Base-by-base conservation (phyloP, 129 eudicot species). In the Pittosporum tobira region DNA sequence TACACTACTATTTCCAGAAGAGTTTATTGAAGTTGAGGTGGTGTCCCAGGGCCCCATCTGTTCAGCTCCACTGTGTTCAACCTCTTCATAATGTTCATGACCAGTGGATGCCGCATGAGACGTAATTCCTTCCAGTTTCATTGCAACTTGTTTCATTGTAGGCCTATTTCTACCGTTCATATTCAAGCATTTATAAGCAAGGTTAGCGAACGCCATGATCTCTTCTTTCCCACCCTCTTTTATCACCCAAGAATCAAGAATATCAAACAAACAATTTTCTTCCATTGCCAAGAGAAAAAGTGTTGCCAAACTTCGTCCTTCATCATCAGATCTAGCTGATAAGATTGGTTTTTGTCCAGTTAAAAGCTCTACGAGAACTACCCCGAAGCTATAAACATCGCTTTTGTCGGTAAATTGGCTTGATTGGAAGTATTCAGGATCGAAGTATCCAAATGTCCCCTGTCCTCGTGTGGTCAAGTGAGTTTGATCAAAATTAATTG, bases 391-490 rank as follows among this genome's bases (percentile, higher is more conserved):
- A n/a, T n/a, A n/a, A n/a, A n/a, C n/a, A n/a, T n/a, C n/a, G n/a
- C n/a, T n/a, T n/a, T n/a, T n/a, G n/a, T n/a, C n/a, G n/a, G n/a
- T n/a, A n/a, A n/a, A n/a, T n/a, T n/a, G n/a, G n/a, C n/a, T n/a
- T n/a, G n/a, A n/a, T n/a, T n/a, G n/a, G n/a, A n/a, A n/a, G n/a
- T n/a, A n/a, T n/a, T n/a, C n/a, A n/a, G n/a, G n/a, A 21, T 61
- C 65, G 20, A 61, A 19, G 45, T 61, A 61, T 16, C 65, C 65
- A 24, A 21, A 61, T 23, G 65, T 61, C 2, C 65, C 65, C 5
- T 2, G n/a, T 11, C 42, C 51, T 22, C 30, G 6, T 43, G 67
- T 63, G 57, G 57, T 63, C 18, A 63, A 3, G 30, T 63, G 67
- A 26, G 67, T 63, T 22, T 63, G 18, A 29, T 27, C 25, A 11